Evolutionary conservation across 1,139 yeast genomes (phyloP).

Genomic region (Arxiozyma slooffiae): DNA sequence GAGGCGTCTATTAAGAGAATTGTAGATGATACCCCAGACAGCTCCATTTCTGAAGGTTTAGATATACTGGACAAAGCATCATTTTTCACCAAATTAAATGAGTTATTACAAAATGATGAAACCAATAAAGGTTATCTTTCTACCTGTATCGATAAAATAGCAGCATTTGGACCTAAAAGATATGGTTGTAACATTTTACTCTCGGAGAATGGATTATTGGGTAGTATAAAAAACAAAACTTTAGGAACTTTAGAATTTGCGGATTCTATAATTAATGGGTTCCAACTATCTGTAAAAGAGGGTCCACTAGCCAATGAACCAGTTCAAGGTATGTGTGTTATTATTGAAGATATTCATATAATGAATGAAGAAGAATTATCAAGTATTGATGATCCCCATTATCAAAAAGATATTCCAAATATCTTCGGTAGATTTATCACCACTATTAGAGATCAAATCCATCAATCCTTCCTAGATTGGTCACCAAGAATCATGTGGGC

Average conservation of each 20-base stretch:
- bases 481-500: conserved; percentile 88
- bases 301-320: conserved; percentile 91
- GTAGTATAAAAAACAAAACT: conserved; percentile 14
- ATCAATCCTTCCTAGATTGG: conserved; percentile 60
- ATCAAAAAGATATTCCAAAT: conserved; percentile 30
- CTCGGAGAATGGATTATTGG: conserved; percentile 35
- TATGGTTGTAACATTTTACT: conserved; percentile 73
- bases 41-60: conserved; percentile 17
- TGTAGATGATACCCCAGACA: conserved; percentile 7
- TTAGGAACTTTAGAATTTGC: conserved; percentile 42
- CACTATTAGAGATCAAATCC: conserved; percentile 63
- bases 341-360: conserved; percentile 35
- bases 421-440: conserved; percentile 65
- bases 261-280: conserved; percentile 68
- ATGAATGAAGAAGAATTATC: conserved; percentile 33
- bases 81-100: conserved; percentile 22
- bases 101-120: conserved; percentile 27
- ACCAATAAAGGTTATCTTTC: conserved; percentile 20
- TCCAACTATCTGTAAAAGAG: conserved; percentile 68
- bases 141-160: conserved; percentile 37
- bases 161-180: conserved; percentile 70
- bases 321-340: conserved; percentile 65
- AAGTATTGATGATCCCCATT: conserved; percentile 25
- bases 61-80: conserved; percentile 14
- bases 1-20: conserved; percentile 35